These are phyloP conservation scores for Apiotrichum gamsii DNA, from an alignment of 1,284 basidiomycete genomes.

Conservation along the genomic window DNA sequence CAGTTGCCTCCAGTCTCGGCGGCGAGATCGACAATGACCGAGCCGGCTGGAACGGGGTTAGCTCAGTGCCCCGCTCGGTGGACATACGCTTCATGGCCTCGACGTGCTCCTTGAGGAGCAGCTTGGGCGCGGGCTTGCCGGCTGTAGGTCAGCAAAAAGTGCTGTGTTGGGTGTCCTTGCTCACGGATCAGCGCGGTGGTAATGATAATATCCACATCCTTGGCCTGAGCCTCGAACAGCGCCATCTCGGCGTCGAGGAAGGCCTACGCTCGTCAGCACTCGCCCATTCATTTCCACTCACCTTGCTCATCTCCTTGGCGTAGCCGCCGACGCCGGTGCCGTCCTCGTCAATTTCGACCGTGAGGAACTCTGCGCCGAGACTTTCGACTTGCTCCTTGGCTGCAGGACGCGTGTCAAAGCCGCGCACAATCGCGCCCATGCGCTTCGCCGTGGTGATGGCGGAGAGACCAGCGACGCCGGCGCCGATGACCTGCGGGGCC, in stretches of 20 bases:
- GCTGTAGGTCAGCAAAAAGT: constrained; percentile 59
- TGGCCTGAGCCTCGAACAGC: constrained; percentile 74
- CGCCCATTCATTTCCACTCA: constrained; percentile 40
- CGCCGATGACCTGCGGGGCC: constrained; percentile 60
- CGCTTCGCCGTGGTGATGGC: constrained; percentile 72
- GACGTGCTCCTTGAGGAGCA: constrained; percentile 73
- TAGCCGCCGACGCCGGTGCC: constrained; percentile 73
- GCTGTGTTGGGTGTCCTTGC: too few species aligned
- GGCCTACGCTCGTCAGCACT: constrained; percentile 20
- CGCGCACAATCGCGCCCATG: constrained; percentile 75
- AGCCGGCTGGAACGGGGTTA: constrained; percentile 51
- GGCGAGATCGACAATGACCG: constrained; percentile 75
- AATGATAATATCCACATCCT: constrained; percentile 77
- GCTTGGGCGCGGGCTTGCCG: constrained; percentile 71
- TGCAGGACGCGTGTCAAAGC: constrained; percentile 73
- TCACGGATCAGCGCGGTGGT: constrained; percentile 58
- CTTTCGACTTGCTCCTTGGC: constrained; percentile 80
- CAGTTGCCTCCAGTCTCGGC: constrained; percentile 80
- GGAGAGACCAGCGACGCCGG: constrained; percentile 75
- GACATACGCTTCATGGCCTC: constrained; percentile 67
- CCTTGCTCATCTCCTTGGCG: constrained; percentile 84
- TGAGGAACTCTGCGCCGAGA: constrained; percentile 76
- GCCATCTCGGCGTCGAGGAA: constrained; percentile 84
- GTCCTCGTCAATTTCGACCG: constrained; percentile 68
- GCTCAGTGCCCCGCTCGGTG: not conserved